Base-by-base conservation (phyloP, 1,284 basidiomycete genomes). In the Ceratobasidium sp. region DNA sequence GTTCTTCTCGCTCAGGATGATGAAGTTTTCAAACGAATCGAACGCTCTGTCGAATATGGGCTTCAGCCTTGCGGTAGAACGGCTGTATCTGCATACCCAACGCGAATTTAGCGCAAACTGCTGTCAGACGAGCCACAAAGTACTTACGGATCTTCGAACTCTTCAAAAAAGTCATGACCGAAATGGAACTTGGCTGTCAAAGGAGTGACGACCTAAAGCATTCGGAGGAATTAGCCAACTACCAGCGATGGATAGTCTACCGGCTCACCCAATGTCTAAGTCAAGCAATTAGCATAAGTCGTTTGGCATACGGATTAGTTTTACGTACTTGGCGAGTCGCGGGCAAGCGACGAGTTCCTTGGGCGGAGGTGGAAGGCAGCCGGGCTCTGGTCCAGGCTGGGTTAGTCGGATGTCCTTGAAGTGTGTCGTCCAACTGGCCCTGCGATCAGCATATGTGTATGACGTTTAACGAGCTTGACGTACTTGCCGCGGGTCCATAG, bases 331-430 rank as follows among this genome's bases (percentile, higher is more conserved):
- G 63, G 89, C 89, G 26, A 86, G 84, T 69, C 91, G 85, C 26
- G 91, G 91, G 81, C 91, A 92, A 42, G 90, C 90, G n/a, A 91
- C 90, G n/a, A 91, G 84, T 81, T 92, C 91, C 84, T 90, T 85
- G 13, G 90, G 86, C 26, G 89, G 90, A 64, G 91, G 91, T 11
- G 88, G 83, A 76, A 82, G 84, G 79, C 91, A 92, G 2, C 86
- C 89, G 20, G 89, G 90, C 81, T 92, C 88, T 47, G 90, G 90
- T 28, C 90, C 90, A 42, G 89, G 89, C 79, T 91, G 88, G n/a
- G 84, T 84, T 35, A 80, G 75, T n/a, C 86, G 85, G 13, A 91
- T 84, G 76, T 89, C 86, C 80, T 88, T 83, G 80, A 92, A 92
- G 80, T 91, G 86, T 79, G 91, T 90, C 49, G 83, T 85, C 91